Percentiles rank a stretch among this genome's conserved stretches.
phyloP scores from a whole-genome alignment of 805 yeast genomes.

The Ogataea naganishii region DNA sequence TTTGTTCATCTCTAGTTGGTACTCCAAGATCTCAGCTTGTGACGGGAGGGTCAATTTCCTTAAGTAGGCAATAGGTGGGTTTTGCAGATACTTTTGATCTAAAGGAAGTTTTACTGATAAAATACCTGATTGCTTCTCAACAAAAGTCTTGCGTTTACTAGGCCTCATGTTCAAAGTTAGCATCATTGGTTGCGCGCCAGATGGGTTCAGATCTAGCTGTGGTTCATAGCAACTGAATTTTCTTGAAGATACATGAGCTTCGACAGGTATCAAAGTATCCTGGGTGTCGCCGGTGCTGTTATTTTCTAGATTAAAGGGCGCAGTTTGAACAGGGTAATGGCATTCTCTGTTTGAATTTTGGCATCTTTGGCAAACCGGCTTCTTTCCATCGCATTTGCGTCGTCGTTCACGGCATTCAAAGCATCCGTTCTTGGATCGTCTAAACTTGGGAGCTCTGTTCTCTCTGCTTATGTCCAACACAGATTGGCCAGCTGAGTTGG shows the following conservation, averaged over 20 bases:
- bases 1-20: slow-evolving; percentile 3
- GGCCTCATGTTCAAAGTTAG: slow-evolving; percentile 4
- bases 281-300: too few species aligned
- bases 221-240: too few species aligned
- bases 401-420: slow-evolving; percentile 6
- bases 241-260: too few species aligned
- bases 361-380: slow-evolving; percentile 7
- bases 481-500: too few species aligned
- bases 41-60: slow-evolving; percentile 3
- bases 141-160: not conserved
- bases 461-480: too few species aligned
- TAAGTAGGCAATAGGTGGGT: slow-evolving; percentile 3
- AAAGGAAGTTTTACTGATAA: not conserved
- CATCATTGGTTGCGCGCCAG: slow-evolving; percentile 2
- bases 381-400: slow-evolving; percentile 7
- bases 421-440: slow-evolving; percentile 7
- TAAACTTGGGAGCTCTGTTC: slow-evolving; percentile 3
- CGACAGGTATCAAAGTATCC: too few species aligned
- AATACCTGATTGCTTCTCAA: not conserved
- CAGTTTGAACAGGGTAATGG: slow-evolving; percentile 1
- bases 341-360: slow-evolving; percentile 2
- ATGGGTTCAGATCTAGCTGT: too few species aligned
- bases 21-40: slow-evolving; percentile 1
- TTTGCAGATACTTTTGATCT: slow-evolving; percentile 1
- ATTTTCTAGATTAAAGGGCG: too few species aligned